These are phyloP conservation scores for Aureoboletus auriporus DNA, from an alignment of 768 basidiomycete species.

Conservation along the genomic window DNA sequence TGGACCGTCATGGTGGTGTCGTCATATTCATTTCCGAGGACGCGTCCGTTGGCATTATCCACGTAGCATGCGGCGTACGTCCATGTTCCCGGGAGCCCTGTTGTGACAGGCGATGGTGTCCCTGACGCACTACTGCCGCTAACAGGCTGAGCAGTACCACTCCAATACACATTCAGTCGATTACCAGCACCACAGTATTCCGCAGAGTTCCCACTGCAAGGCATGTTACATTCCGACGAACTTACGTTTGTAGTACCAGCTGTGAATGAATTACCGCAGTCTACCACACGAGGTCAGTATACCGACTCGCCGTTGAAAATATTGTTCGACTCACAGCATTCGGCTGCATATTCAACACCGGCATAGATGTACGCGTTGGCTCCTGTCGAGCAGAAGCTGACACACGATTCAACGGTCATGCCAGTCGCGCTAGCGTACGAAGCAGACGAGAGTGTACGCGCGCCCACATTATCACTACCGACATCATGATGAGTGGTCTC, in stretches of 20 bases:
- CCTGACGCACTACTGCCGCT: slow-evolving; percentile 29
- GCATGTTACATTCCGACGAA: slow-evolving; percentile 52
- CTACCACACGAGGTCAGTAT: slow-evolving; percentile 30
- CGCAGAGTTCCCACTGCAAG: slow-evolving; percentile 54
- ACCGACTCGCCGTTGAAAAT: not conserved
- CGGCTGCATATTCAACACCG: slow-evolving; percentile 63
- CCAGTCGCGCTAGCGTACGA: slow-evolving; percentile 40
- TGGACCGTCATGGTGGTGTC: slow-evolving; percentile 49
- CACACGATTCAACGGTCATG: slow-evolving; percentile 61
- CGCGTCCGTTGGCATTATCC: slow-evolving; percentile 66
- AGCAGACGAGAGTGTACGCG: slow-evolving; percentile 54
- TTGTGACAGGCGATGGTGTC: slow-evolving; percentile 41
- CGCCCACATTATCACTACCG: slow-evolving; percentile 50
- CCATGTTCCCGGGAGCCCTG: slow-evolving; percentile 54
- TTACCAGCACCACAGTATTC: slow-evolving; percentile 61
- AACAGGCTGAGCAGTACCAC: slow-evolving; percentile 34
- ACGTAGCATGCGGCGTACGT: slow-evolving; percentile 64
- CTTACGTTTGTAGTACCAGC: slow-evolving; percentile 43
- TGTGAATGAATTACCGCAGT: slow-evolving; percentile 57
- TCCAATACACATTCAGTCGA: slow-evolving; percentile 63
- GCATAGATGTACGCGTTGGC: slow-evolving; percentile 51
- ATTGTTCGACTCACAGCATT: slow-evolving; percentile 51
- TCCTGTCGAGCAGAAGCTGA: slow-evolving; percentile 38
- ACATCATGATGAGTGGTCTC: slow-evolving; percentile 6
- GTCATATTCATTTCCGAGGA: slow-evolving; percentile 44